Conservation (phyloP, 768 basidiomycete species). For the Podaxis rugospora region DNA sequence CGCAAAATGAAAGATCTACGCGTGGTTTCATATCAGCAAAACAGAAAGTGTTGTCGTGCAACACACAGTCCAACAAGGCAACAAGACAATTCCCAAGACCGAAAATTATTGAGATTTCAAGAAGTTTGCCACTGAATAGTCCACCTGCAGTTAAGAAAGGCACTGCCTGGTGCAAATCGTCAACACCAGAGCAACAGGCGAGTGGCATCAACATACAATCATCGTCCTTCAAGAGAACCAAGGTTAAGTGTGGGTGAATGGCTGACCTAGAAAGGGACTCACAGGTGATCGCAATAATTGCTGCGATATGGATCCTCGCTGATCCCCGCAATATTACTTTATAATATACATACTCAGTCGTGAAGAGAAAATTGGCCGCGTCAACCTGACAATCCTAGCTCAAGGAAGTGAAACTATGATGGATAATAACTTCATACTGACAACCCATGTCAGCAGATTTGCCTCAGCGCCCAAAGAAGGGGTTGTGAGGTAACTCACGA, state of each 20-base stretch:
- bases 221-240: neutral
- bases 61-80: neutral
- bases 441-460: neutral
- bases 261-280: neutral
- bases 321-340: neutral
- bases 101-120: neutral
- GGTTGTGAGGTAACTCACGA: neutral
- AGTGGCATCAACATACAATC: neutral
- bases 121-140: neutral
- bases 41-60: neutral
- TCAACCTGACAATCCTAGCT: neutral
- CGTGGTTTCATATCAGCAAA: neutral
- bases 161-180: neutral
- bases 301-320: neutral
- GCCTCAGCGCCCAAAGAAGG: neutral
- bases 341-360: neutral
- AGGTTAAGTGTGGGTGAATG: neutral
- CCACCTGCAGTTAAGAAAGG: neutral
- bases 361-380: neutral
- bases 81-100: neutral
- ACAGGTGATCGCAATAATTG: neutral
- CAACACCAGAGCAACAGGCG: neutral
- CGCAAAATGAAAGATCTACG: conserved; percentile 1
- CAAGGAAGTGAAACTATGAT: neutral
- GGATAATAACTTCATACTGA: neutral